These are phyloP conservation scores for Monarda citriodora DNA, from an alignment of 305 asterid species.

Conservation along the genomic window DNA sequence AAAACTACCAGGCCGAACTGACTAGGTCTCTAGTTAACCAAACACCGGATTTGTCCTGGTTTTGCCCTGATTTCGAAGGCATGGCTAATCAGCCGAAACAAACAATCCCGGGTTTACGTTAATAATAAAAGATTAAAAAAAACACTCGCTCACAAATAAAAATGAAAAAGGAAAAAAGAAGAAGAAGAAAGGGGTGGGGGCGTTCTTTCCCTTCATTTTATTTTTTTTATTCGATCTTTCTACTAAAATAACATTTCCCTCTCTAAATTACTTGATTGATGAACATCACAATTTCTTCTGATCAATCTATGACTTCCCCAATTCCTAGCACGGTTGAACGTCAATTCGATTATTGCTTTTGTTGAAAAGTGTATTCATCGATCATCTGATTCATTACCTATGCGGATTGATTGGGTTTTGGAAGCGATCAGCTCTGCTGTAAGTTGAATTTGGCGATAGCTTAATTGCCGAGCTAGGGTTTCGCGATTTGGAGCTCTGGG, in stretches of 20 bases:
- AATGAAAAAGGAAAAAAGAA: too few species aligned
- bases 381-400: constrained; percentile 22
- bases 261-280: not conserved
- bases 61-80: too few species aligned
- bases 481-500: constrained; percentile 92
- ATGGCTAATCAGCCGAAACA: too few species aligned
- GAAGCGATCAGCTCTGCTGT: constrained; percentile 25
- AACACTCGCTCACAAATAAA: too few species aligned
- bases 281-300: not conserved
- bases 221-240: constrained; percentile 5
- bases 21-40: too few species aligned
- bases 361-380: not conserved
- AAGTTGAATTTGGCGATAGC: constrained; percentile 24
- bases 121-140: too few species aligned
- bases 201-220: not conserved
- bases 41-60: too few species aligned
- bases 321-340: not conserved
- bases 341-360: constrained; percentile 4
- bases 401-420: constrained; percentile 33
- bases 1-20: too few species aligned
- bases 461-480: constrained; percentile 36
- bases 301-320: constrained; percentile 7
- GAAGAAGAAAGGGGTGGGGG: too few species aligned
- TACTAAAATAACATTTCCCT: too few species aligned
- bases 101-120: too few species aligned